Conservation (phyloP, 139 green algal species). For the Coccomyxa sp. region DNA sequence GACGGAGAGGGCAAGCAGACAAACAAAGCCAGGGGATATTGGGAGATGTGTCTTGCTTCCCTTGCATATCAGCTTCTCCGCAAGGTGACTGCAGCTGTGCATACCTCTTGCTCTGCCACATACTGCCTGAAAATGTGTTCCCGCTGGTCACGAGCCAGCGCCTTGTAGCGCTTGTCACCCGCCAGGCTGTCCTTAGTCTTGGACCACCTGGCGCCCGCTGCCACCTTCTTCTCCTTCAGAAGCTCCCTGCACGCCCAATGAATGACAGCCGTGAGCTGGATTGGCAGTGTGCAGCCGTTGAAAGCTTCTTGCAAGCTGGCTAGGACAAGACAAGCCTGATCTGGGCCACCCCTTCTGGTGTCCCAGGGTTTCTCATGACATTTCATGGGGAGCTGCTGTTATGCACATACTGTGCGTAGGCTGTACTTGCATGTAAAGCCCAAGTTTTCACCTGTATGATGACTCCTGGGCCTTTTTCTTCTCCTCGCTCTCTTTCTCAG, state of each 20-base stretch:
- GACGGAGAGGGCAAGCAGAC: too few relatives aligned
- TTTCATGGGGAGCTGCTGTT: too few relatives aligned
- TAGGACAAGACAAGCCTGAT: neutral
- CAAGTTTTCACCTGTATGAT: constrained; percentile 9
- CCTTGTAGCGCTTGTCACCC: constrained; percentile 30
- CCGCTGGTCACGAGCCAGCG: constrained; percentile 20
- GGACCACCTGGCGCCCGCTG: constrained; percentile 23
- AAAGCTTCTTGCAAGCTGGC: neutral
- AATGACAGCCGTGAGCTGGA: neutral
- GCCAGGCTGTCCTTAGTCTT: constrained; percentile 20
- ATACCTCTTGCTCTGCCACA: constrained; percentile 9
- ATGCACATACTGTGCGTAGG: too few relatives aligned
- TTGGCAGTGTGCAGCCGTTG: neutral
- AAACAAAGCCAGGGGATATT: too few relatives aligned
- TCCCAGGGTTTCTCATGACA: too few relatives aligned
- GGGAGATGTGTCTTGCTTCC: too few relatives aligned
- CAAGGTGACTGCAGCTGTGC: neutral
- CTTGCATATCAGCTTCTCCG: too few relatives aligned
- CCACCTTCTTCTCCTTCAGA: constrained; percentile 29
- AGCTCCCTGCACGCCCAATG: constrained; percentile 20
- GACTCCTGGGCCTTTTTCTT: neutral
- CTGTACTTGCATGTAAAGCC: too few relatives aligned
- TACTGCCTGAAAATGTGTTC: constrained; percentile 40
- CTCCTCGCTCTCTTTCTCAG: neutral
- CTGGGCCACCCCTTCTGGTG: too few relatives aligned